A percentile compares a stretch with the other conserved stretches of the same genome.
Conservation (phyloP, 2,329 filamentous ascomycete species). For the Akanthomyces lecanii region DNA sequence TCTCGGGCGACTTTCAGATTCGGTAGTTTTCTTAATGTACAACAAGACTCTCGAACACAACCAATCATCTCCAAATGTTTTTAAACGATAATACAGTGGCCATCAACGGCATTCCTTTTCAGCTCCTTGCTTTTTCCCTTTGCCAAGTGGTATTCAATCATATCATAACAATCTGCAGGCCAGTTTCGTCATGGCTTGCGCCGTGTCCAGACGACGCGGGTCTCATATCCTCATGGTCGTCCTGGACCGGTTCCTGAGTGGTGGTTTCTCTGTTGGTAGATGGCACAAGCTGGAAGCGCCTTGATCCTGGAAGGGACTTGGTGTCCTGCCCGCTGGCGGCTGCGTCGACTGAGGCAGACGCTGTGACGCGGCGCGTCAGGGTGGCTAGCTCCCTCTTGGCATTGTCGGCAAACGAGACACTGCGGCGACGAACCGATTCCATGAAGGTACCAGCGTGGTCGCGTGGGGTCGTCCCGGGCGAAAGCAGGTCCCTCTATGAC, state of each 20-base stretch:
- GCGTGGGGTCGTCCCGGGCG: background rate
- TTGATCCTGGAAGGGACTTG: background rate
- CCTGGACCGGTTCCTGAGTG: background rate
- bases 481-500: slow-evolving; percentile 13
- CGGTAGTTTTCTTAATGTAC: slow-evolving; percentile 18
- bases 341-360: slow-evolving; percentile 14
- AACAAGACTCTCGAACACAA: slow-evolving; percentile 16
- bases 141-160: slow-evolving; percentile 9
- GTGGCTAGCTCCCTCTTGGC: slow-evolving; percentile 24
- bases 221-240: background rate
- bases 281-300: background rate
- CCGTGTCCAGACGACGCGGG: background rate
- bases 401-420: slow-evolving; percentile 25
- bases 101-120: slow-evolving; percentile 4
- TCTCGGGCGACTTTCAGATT: slow-evolving; percentile 8
- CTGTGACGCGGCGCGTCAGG: slow-evolving; percentile 22
- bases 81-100: slow-evolving; percentile 1
- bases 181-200: slow-evolving; percentile 11
- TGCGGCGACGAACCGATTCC: slow-evolving; percentile 25
- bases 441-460: slow-evolving; percentile 24
- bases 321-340: slow-evolving; percentile 1
- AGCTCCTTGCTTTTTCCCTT: background rate
- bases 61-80: slow-evolving; percentile 6
- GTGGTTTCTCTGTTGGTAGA: background rate
- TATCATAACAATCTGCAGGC: slow-evolving; percentile 7